Evolutionary conservation across 2,329 filamentous ascomycete genomes (phyloP), one percentile per base, ranked within the genome.

Genomic region (Cercospora sp.): DNA sequence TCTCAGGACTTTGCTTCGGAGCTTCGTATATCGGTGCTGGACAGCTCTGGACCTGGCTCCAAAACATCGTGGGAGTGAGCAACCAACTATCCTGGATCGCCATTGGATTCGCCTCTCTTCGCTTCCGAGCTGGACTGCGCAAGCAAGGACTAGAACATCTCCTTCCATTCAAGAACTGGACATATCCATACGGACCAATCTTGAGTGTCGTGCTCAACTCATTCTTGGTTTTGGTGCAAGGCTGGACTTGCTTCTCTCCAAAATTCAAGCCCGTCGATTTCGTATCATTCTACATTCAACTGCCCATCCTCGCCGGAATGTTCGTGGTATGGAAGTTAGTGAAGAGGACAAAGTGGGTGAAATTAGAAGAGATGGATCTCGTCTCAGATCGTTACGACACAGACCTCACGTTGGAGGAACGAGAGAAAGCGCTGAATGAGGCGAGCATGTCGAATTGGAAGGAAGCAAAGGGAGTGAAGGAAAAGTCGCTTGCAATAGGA

Each of bases 61-160:
- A 90, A 74, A 89, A 90, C 67, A 85, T 90, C 57, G 87, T 90
- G 65, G 88, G 88, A 10, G 88, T 90, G 0, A 89, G 88, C 0
- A 90, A 90, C 76, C 88, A 90, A 78, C 79, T 90, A 4, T 87
- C 86, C 61, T 90, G 89, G 88, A 85, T 87, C 71, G 83, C 86
- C 66, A 91, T 90, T 67, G 85, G 87, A 6, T 81, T 90, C 64
- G 85, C 88, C 0, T 90, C 87, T 0, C 79, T 90, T n/a, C 87
- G 89, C 28, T 90, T 90, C 81, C 86, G 89, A 28, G 79, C 82
- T 3, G 89, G 82, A 3, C 79, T 90, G 64, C 81, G 81, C 58
- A 75, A 79, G 1, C 89, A 90, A 71, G 85, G 85, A n/a, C 85
- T 88, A 60, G 86, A 87, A 7, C 85, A 89, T 67, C 81, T 86